Evolutionary conservation across 768 basidiomycete species (phyloP).

Genomic region (Trametes cubensis): DNA sequence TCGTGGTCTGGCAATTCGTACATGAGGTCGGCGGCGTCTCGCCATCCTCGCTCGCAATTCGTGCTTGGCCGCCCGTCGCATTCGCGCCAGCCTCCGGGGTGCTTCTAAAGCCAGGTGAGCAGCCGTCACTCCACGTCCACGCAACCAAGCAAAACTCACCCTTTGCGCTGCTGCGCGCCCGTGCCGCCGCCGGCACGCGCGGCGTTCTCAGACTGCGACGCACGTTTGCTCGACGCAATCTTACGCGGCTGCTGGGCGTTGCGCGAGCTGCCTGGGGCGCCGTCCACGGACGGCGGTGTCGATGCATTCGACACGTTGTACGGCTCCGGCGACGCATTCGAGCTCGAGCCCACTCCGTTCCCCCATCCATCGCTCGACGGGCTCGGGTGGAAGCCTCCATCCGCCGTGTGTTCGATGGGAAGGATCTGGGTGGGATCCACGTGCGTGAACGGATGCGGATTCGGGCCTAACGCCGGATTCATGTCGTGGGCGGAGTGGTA

Average conservation of each 20-base stretch:
- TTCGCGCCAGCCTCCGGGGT: conserved; percentile 57
- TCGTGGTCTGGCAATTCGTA: conserved; percentile 94
- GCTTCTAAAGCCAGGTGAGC: conserved; percentile 41
- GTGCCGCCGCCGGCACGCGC: conserved; percentile 13
- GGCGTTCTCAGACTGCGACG: conserved; percentile 49
- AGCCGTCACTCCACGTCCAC: neutral
- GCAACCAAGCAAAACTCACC: conserved; percentile 32
- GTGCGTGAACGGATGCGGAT: conserved; percentile 57
- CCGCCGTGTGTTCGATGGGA: conserved; percentile 46
- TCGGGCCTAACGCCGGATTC: conserved; percentile 37
- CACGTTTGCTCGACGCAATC: conserved; percentile 66
- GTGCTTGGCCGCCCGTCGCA: conserved; percentile 36
- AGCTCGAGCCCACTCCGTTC: conserved; percentile 66
- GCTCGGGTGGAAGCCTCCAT: conserved; percentile 65
- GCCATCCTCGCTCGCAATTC: conserved; percentile 56
- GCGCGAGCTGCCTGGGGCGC: conserved; percentile 36
- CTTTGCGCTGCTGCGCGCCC: conserved; percentile 49
- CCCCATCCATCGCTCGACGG: conserved; percentile 85
- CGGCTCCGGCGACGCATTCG: conserved; percentile 76
- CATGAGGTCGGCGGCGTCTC: conserved; percentile 81
- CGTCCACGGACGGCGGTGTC: conserved; percentile 71
- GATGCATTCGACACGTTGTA: conserved; percentile 70
- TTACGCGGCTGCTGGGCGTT: conserved; percentile 49
- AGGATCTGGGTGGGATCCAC: conserved; percentile 93
- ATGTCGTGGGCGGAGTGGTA: conserved; percentile 55